Evolutionary conservation across 2,329 filamentous ascomycete species (phyloP).

Genomic region (Stemphylium beticola): DNA sequence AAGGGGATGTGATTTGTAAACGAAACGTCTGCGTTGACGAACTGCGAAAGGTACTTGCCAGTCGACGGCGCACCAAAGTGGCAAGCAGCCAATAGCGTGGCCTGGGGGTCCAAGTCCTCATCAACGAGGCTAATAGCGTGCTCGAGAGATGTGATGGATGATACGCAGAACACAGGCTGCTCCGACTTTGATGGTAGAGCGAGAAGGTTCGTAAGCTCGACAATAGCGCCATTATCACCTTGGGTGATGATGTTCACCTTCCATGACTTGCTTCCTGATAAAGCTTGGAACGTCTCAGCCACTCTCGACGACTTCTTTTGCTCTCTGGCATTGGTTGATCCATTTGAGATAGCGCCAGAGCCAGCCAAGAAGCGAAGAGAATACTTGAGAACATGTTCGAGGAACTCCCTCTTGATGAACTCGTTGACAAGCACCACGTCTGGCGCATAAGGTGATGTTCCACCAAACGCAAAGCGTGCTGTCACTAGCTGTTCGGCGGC

Average conservation of each 20-base stretch:
- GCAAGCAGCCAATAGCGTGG: slow-evolving; percentile 55
- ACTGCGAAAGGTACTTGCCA: slow-evolving; percentile 67
- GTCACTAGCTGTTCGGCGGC: slow-evolving; percentile 62
- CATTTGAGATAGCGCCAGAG: slow-evolving; percentile 15
- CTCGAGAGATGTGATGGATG: slow-evolving; percentile 58
- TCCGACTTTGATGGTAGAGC: slow-evolving; percentile 47
- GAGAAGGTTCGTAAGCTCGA: slow-evolving; percentile 36
- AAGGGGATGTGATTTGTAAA: slow-evolving; percentile 65
- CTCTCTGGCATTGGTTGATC: slow-evolving; percentile 11
- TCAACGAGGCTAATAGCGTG: slow-evolving; percentile 59
- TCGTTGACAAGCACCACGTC: slow-evolving; percentile 71
- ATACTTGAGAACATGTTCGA: slow-evolving; percentile 56
- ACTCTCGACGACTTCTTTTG: slow-evolving; percentile 18
- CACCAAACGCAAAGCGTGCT: slow-evolving; percentile 62
- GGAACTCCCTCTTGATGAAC: slow-evolving; percentile 62
- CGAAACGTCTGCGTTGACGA: slow-evolving; percentile 57
- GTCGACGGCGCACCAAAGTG: slow-evolving; percentile 58
- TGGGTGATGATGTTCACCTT: slow-evolving; percentile 28
- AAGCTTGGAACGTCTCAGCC: slow-evolving; percentile 7
- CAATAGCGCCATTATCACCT: slow-evolving; percentile 31
- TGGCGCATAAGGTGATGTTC: slow-evolving; percentile 65
- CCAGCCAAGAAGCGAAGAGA: slow-evolving; percentile 38
- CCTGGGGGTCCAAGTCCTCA: slow-evolving; percentile 36
- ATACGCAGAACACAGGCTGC: slow-evolving; percentile 55
- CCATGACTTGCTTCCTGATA: slow-evolving; percentile 29